Conservation (phyloP, 495 filamentous ascomycete species). For the Talaromyces thailandensis region DNA sequence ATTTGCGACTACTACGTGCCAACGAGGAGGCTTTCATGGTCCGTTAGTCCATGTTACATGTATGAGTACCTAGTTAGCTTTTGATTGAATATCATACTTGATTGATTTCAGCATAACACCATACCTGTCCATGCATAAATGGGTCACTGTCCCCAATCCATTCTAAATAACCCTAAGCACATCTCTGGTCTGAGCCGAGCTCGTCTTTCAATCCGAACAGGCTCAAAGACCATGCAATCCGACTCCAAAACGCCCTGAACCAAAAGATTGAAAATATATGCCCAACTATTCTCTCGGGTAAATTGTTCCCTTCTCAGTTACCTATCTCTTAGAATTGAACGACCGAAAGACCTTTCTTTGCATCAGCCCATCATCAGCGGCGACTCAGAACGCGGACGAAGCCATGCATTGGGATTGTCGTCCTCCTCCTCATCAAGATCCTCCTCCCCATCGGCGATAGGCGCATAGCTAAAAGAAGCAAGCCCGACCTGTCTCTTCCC, state of each 20-base stretch:
- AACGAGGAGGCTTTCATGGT: background rate
- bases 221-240: background rate
- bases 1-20: background rate
- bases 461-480: slow-evolving; percentile 13
- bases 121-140: background rate
- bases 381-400: background rate
- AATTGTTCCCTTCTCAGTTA: background rate
- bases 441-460: slow-evolving; percentile 12
- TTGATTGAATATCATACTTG: background rate
- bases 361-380: too few species aligned
- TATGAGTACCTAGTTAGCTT: background rate
- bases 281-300: background rate
- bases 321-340: background rate
- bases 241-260: background rate
- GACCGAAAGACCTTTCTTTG: background rate
- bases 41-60: background rate
- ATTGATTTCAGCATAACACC: background rate
- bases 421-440: background rate
- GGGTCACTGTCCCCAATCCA: background rate
- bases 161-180: background rate
- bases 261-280: background rate
- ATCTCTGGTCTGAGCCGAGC: background rate
- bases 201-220: background rate
- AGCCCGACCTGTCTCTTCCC: slow-evolving; percentile 10
- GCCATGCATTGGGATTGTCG: background rate